Conservation (phyloP, 2,329 filamentous ascomycete species). For the Neurospora sp. region DNA sequence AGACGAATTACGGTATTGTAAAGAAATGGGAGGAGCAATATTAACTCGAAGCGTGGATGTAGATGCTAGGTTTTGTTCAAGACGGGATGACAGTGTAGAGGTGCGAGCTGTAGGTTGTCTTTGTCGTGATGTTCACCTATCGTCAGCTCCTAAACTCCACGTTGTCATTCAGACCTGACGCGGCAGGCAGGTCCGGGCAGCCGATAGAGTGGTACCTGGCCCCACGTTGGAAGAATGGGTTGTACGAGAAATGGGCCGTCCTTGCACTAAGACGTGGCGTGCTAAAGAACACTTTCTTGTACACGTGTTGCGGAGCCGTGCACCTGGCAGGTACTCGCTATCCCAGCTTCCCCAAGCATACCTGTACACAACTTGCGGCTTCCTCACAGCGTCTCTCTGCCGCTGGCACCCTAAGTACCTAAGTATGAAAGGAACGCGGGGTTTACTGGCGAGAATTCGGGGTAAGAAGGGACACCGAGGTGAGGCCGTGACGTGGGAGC, state of each 20-base stretch:
- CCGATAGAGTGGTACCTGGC: slow-evolving; percentile 6
- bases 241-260: slow-evolving; percentile 2
- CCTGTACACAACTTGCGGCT: not conserved
- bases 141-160: slow-evolving; percentile 15
- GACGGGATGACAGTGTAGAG: not conserved
- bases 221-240: slow-evolving; percentile 1
- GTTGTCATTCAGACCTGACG: slow-evolving; percentile 13
- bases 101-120: not conserved
- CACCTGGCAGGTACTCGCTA: not conserved
- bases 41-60: not conserved
- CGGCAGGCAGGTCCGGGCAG: not conserved
- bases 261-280: not conserved
- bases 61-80: not conserved
- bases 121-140: not conserved
- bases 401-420: not conserved
- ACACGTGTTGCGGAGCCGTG: not conserved
- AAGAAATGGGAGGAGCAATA: not conserved
- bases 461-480: not conserved
- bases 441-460: not conserved
- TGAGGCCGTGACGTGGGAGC: not conserved
- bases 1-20: not conserved
- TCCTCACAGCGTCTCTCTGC: not conserved
- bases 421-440: not conserved
- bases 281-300: not conserved
- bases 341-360: not conserved